Conservation (phyloP, 495 filamentous ascomycete genomes). For the Bombardia bombarda region DNA sequence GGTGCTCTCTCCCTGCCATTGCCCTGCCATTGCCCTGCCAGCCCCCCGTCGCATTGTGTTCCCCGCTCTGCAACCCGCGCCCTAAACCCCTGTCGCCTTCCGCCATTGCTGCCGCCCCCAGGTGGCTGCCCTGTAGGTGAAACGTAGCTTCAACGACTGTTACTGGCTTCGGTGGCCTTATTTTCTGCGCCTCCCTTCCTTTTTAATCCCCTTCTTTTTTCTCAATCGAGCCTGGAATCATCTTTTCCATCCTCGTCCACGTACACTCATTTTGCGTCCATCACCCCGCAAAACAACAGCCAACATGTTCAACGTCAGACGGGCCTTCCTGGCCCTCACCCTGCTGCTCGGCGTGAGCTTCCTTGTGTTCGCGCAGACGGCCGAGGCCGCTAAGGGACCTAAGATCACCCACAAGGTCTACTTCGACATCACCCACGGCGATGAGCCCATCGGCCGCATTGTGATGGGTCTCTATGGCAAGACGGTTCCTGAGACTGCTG, state of each 20-base stretch:
- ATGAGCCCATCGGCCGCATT: slow-evolving; percentile 73
- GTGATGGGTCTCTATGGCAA: slow-evolving; percentile 96
- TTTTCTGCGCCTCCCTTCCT: slow-evolving; percentile 1
- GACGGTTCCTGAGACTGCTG: slow-evolving; percentile 93
- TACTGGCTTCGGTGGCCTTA: slow-evolving; percentile 10
- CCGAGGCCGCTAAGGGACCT: slow-evolving; percentile 75
- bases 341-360: slow-evolving; percentile 65
- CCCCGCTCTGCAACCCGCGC: background rate
- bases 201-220: slow-evolving; percentile 1
- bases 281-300: background rate
- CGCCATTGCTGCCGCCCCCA: background rate
- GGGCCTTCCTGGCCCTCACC: slow-evolving; percentile 57
- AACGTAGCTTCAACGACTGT: slow-evolving; percentile 27
- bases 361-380: slow-evolving; percentile 63
- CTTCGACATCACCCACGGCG: slow-evolving; percentile 92
- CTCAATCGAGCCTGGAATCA: slow-evolving; percentile 11
- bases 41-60: no score
- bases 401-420: slow-evolving; percentile 97
- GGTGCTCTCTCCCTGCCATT: no score
- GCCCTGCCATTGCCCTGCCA: no score
- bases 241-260: background rate
- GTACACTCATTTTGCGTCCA: background rate
- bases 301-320: slow-evolving; percentile 49
- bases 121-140: slow-evolving; percentile 13
- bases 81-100: slow-evolving; percentile 8